Evolutionary conservation across 352 stramenopile species (phyloP), one percentile per base, ranked within the genome.

Genomic region (Phytophthora pisi): DNA sequence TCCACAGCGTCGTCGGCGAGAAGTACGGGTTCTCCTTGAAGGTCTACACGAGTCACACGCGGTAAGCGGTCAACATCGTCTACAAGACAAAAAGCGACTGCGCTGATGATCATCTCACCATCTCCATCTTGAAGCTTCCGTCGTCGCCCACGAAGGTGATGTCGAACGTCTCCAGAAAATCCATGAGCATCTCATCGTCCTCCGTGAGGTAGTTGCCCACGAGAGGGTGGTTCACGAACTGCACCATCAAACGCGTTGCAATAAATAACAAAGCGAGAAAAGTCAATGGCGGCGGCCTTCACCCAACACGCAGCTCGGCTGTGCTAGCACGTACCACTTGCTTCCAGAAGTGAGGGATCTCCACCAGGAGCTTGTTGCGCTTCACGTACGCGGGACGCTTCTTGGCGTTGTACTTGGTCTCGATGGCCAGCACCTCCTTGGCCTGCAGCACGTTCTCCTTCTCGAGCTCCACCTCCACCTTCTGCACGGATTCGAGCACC

Each of bases 321-420:
- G 46, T 18, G 57, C 16, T 16, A 30, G 10, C 46, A 81, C 81
- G 64, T 64, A 93, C 83, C 68, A 76, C 73, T 66, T 92, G 72
- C 72, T 92, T 92, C 86, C 86, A 94, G 70, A 94, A 92, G 56
- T 66, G 51, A 5, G 86, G 84, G 51, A 94, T 91, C 15, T 87
- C 78, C 18, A 55, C 56, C 51, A 94, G 62, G 43, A 91, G 70
- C 62, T 89, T 83, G 66, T 67, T 63, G 61, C 86, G 86, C 76
- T 92, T 91, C 54, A 79, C 76, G 66, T 84, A 88, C 40, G 81
- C 69, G 8, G 84, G 81, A 45, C 77, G 79, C 78, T 92, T 92
- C 58, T 70, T 73, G 42, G 59, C 72, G 70, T 92, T 92, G 79
- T 86, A 89, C 69, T 91, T 91, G 78, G 69, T 84, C 70, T 94